A percentile compares a stretch with the other conserved stretches of the same genome.
phyloP scores from a whole-genome alignment of 2,329 filamentous ascomycete genomes.

The Talaromyces albobiverticillius region DNA sequence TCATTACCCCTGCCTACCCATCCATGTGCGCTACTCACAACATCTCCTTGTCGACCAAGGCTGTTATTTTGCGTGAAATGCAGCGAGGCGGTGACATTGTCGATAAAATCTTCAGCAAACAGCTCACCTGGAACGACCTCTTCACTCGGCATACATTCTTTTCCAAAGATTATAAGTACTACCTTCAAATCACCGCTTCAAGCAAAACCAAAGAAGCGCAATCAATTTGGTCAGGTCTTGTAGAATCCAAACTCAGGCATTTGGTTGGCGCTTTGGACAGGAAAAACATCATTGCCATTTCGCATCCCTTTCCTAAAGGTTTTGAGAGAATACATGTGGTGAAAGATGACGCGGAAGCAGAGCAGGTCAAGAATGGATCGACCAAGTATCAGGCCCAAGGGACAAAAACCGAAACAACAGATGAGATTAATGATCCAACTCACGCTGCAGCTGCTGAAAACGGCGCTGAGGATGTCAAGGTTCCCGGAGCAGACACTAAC shows the following conservation, averaged over 20 bases:
- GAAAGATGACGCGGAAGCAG: conserved; percentile 58
- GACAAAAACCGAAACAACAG: conserved; percentile 50
- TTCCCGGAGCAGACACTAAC: conserved; percentile 36
- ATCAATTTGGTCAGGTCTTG: conserved; percentile 82
- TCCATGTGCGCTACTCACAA: conserved; percentile 98
- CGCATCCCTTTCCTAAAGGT: conserved; percentile 89
- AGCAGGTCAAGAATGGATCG: conserved; percentile 61
- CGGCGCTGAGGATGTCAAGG: conserved; percentile 40
- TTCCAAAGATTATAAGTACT: conserved; percentile 90
- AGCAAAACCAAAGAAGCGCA: conserved; percentile 81
- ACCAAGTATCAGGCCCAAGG: conserved; percentile 58
- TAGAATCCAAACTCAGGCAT: conserved; percentile 88
- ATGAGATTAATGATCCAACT: conserved; percentile 50
- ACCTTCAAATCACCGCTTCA: conserved; percentile 80
- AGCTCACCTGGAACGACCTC: conserved; percentile 78
- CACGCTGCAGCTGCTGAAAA: conserved; percentile 49
- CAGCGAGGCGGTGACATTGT: conserved; percentile 73
- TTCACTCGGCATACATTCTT: conserved; percentile 94
- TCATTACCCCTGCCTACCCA: conserved; percentile 96
- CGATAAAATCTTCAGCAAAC: conserved; percentile 73
- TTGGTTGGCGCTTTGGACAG: conserved; percentile 80
- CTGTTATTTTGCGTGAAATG: conserved; percentile 79
- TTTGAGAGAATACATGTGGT: conserved; percentile 80
- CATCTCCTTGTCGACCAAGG: conserved; percentile 79
- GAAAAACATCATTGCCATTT: conserved; percentile 74